Evolutionary conservation across 73 alveolate genomes (phyloP).

Genomic region (Tetrahymena malaccensis): DNA sequence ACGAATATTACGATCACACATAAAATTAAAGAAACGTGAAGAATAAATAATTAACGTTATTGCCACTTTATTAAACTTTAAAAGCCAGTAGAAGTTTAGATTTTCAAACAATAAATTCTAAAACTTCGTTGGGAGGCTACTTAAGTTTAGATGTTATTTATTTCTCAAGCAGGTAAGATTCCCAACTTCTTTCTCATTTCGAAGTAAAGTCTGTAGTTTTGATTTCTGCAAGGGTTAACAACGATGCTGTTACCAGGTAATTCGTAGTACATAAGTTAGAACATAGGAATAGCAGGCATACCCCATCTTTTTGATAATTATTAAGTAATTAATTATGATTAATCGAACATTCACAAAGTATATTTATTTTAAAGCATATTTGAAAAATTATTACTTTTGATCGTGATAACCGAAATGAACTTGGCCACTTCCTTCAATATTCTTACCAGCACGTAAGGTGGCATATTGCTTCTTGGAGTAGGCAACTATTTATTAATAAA

Average conservation of each 20-base stretch:
- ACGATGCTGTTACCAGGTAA: conserved; percentile 54
- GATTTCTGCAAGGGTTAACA: conserved; percentile 63
- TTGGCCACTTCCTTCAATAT: conserved; percentile 38
- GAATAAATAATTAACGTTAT: neutral
- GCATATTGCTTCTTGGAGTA: conserved; percentile 11
- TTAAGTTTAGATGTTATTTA: neutral
- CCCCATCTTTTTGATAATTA: conserved; percentile 41
- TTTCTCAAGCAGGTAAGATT: conserved; percentile 21
- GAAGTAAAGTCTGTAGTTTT: conserved; percentile 82
- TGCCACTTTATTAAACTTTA: neutral
- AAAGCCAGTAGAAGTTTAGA: neutral
- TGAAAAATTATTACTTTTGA: conserved; percentile 2
- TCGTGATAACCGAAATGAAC: conserved; percentile 12
- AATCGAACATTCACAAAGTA: conserved; percentile 45
- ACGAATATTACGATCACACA: neutral
- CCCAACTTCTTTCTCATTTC: conserved; percentile 82
- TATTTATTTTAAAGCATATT: conserved; percentile 20
- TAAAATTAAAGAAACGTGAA: neutral
- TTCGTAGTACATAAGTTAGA: conserved; percentile 39
- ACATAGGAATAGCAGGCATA: conserved; percentile 30
- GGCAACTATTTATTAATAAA: neutral
- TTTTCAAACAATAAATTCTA: neutral
- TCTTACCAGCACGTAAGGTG: conserved; percentile 24
- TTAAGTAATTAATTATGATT: conserved; percentile 63
- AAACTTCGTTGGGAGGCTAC: neutral